A percentile compares a stretch with the other conserved stretches of the same genome.
These are phyloP conservation scores for Candida glucosophila DNA, from an alignment of 1,139 yeast genomes.

Conservation along the genomic window DNA sequence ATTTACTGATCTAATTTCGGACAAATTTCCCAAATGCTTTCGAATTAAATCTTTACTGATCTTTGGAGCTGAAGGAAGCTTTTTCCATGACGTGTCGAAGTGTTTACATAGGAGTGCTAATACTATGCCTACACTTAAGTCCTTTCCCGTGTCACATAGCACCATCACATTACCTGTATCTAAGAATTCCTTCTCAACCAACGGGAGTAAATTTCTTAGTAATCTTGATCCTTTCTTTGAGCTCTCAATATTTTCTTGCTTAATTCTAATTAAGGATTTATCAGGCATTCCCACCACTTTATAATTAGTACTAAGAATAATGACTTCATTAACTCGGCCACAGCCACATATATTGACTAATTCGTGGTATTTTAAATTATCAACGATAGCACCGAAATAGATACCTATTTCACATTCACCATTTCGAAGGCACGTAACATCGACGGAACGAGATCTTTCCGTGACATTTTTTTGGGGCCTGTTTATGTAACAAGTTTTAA, in stretches of 20 bases:
- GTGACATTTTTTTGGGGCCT: conserved; percentile 1
- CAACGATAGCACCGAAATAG: conserved; percentile 18
- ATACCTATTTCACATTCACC: conserved; percentile 16
- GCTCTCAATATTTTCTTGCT: conserved; percentile 22
- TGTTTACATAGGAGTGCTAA: conserved; percentile 41
- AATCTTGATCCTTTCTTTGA: conserved; percentile 60
- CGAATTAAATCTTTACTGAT: conserved; percentile 47
- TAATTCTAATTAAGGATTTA: conserved; percentile 5
- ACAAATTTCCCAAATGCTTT: conserved; percentile 45
- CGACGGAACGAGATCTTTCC: conserved; percentile 2
- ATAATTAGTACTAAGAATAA: conserved; percentile 18
- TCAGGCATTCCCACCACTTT: conserved; percentile 13
- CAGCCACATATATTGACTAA: conserved; percentile 7
- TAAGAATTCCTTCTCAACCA: conserved; percentile 16
- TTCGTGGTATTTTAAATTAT: conserved; percentile 8
- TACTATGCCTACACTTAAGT: conserved; percentile 55
- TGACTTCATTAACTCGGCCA: conserved; percentile 9
- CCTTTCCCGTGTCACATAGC: conserved; percentile 59
- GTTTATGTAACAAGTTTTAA: conserved; percentile 8
- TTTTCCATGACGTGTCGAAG: conserved; percentile 35
- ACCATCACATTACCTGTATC: conserved; percentile 12
- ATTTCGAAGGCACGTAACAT: conserved; percentile 9
- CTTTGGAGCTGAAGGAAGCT: conserved; percentile 8
- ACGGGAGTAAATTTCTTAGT: conserved; percentile 36
- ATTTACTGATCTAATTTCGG: conserved; percentile 41